A percentile compares a stretch with the other conserved stretches of the same genome.
phyloP scores from a whole-genome alignment of 139 green algal species.

The Chlamydomonas sp. region DNA sequence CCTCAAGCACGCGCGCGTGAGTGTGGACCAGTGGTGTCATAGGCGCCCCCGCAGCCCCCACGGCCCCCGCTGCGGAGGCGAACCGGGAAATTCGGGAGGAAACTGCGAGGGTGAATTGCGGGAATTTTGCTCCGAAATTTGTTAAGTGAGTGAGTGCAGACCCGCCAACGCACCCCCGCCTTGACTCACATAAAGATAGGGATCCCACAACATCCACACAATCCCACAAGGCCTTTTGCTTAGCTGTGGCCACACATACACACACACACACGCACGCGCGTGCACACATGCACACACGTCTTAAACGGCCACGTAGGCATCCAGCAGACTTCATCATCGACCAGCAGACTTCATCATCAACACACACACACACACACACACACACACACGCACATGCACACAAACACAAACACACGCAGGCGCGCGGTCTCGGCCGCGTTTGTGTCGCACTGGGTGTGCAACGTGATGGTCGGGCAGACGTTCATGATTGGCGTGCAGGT shows the following conservation, averaged over 20 bases:
- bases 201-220: background rate
- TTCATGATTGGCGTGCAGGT: conserved; percentile 41
- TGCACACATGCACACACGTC: too few species aligned
- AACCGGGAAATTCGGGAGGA: too few species aligned
- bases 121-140: too few species aligned
- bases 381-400: too few species aligned
- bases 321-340: background rate
- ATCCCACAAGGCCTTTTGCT: too few species aligned
- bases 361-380: too few species aligned
- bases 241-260: too few species aligned
- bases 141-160: conserved; percentile 2
- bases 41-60: too few species aligned
- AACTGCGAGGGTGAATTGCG: too few species aligned
- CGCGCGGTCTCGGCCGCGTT: conserved; percentile 47
- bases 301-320: background rate
- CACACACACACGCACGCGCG: too few species aligned
- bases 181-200: background rate
- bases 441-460: conserved; percentile 54
- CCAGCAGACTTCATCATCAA: background rate
- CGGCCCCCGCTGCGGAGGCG: too few species aligned
- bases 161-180: background rate
- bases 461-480: conserved; percentile 48
- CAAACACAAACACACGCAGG: too few species aligned
- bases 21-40: conserved; percentile 23
- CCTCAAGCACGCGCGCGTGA: conserved; percentile 59